A percentile compares a stretch with the other conserved stretches of the same genome.
Conservation (phyloP, 805 yeast species). For the Soucietia sequanensis region DNA sequence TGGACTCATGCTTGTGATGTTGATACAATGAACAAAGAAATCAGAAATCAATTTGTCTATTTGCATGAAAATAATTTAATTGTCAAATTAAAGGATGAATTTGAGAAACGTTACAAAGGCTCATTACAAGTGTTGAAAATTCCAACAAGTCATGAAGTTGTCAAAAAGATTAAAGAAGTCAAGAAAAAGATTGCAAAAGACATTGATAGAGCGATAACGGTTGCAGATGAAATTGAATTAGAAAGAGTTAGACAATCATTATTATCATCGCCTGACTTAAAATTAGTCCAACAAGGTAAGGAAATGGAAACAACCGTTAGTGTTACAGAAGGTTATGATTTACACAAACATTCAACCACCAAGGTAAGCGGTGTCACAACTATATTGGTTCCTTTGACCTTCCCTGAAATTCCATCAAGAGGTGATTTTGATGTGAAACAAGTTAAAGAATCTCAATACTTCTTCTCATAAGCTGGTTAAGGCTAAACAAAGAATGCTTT, state of each 20-base stretch:
- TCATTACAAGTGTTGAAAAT: conserved; percentile 62
- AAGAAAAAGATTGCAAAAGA: conserved; percentile 48
- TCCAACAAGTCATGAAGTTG: conserved; percentile 51
- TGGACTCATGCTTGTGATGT: conserved; percentile 96
- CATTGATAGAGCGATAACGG: conserved; percentile 54
- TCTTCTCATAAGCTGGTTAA: too few relatives aligned
- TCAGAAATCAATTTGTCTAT: conserved; percentile 77
- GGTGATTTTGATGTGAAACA: conserved; percentile 82
- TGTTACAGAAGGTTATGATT: conserved; percentile 39
- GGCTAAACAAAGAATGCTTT: too few relatives aligned
- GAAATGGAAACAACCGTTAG: conserved; percentile 71
- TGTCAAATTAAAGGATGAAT: conserved; percentile 69
- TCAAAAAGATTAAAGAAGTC: conserved; percentile 45
- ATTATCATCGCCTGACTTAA: conserved; percentile 51
- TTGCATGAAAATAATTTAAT: conserved; percentile 76
- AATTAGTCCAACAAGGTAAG: conserved; percentile 47
- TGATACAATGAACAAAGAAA: conserved; percentile 60
- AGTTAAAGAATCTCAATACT: conserved; percentile 73
- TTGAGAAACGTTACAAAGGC: conserved; percentile 74
- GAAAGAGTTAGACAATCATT: conserved; percentile 64
- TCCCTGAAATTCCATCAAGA: conserved; percentile 73
- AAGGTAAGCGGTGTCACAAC: conserved; percentile 27
- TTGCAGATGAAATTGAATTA: conserved; percentile 70
- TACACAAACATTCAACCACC: conserved; percentile 19
- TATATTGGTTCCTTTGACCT: conserved; percentile 62